Conservation (phyloP, 345 rosid genomes). For the Anacardium occidentale region DNA sequence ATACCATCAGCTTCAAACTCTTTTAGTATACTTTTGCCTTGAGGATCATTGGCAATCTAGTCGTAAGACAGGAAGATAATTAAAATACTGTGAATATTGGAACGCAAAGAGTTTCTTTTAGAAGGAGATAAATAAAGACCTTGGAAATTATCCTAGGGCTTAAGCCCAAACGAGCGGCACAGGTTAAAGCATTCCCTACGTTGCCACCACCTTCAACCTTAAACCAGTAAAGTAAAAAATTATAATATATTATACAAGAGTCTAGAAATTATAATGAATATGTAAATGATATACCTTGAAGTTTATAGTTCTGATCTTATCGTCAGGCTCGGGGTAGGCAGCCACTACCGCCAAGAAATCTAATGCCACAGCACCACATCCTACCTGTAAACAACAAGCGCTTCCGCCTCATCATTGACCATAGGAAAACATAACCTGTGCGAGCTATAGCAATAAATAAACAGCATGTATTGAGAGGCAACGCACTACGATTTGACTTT, state of each 20-base stretch:
- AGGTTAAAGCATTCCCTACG: conserved; percentile 63
- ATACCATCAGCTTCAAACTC: conserved; percentile 63
- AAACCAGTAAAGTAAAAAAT: neutral
- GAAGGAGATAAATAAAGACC: conserved; percentile 17
- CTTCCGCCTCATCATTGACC: neutral
- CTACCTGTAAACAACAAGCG: conserved; percentile 47
- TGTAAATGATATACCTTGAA: conserved; percentile 40
- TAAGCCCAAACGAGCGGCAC: conserved; percentile 63
- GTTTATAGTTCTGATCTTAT: conserved; percentile 82
- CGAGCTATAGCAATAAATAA: too few species aligned
- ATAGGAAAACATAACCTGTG: too few species aligned
- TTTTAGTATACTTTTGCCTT: conserved; percentile 48
- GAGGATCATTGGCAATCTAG: conserved; percentile 58
- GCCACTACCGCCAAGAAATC: conserved; percentile 79
- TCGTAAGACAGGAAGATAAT: neutral
- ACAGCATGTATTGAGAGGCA: neutral
- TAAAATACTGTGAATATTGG: too few species aligned
- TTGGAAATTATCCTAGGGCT: conserved; percentile 61
- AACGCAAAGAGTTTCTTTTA: too few species aligned
- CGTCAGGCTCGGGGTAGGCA: conserved; percentile 77
- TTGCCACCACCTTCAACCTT: conserved; percentile 80
- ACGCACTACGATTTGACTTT: conserved; percentile 38
- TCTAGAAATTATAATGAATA: neutral
- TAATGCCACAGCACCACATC: conserved; percentile 53
- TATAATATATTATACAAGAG: neutral